Conservation (phyloP, 495 filamentous ascomycete genomes). For the Aspergillus sclerotiicarbonarius region DNA sequence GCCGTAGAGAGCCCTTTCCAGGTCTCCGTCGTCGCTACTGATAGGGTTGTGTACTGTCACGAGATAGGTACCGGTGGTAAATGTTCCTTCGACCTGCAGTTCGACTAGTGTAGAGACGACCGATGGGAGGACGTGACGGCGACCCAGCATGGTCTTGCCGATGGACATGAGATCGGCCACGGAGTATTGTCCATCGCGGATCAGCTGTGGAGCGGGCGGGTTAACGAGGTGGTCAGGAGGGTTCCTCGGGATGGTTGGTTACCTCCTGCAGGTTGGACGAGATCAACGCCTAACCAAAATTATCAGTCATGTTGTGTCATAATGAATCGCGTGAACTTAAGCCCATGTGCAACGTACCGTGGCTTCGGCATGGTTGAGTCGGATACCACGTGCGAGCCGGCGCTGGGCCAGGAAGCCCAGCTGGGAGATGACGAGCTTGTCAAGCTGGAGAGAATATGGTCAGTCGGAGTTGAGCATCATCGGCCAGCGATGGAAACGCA, state of each 20-base stretch:
- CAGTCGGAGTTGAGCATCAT: not conserved
- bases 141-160: conserved; percentile 88
- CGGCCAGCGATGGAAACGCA: conserved; percentile 34
- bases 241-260: conserved; percentile 14
- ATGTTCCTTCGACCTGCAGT: conserved; percentile 94
- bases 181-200: conserved; percentile 92
- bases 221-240: conserved; percentile 7
- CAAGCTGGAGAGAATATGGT: conserved; percentile 56
- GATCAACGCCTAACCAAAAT: conserved; percentile 71
- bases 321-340: not conserved
- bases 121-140: conserved; percentile 85
- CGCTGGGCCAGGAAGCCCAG: conserved; percentile 84
- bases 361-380: conserved; percentile 89
- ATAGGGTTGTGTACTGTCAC: conserved; percentile 94
- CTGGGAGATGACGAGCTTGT: conserved; percentile 94
- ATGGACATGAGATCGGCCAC: conserved; percentile 92
- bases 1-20: conserved; percentile 84
- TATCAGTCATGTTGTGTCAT: conserved; percentile 2
- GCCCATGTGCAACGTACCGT: conserved; percentile 53
- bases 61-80: conserved; percentile 85
- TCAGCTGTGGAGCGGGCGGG: conserved; percentile 53
- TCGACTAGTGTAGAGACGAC: conserved; percentile 74
- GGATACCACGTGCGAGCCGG: conserved; percentile 83
- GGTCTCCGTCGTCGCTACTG: conserved; percentile 80
- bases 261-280: conserved; percentile 88